phyloP scores from a whole-genome alignment of 164 flowering plant genomes.

The Kingdonia uniflora region DNA sequence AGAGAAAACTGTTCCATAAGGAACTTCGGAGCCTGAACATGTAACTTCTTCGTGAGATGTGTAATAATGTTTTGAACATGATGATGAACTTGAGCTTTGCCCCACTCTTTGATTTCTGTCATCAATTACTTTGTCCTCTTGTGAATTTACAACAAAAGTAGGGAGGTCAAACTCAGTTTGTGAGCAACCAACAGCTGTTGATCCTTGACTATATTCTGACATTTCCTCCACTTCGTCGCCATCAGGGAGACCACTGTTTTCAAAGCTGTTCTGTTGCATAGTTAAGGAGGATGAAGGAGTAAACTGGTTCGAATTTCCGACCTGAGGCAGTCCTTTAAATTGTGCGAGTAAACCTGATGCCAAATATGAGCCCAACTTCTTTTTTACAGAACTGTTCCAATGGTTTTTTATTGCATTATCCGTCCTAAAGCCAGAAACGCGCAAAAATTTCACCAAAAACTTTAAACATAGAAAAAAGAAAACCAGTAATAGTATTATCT shows the following conservation, averaged over 20 bases:
- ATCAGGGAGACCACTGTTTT: no score
- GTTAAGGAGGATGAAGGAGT: slow-evolving; percentile 32
- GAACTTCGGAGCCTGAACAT: slow-evolving; percentile 27
- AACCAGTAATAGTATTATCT: no score
- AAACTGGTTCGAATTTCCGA: slow-evolving; percentile 29
- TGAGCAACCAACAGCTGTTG: slow-evolving; percentile 30
- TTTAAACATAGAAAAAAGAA: not conserved
- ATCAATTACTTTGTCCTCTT: slow-evolving; percentile 24
- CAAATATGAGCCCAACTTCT: slow-evolving; percentile 75
- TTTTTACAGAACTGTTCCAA: slow-evolving; percentile 96
- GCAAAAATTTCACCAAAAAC: not conserved
- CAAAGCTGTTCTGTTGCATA: slow-evolving; percentile 33
- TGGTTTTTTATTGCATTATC: slow-evolving; percentile 99
- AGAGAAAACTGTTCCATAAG: slow-evolving; percentile 21
- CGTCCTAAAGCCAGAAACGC: slow-evolving; percentile 48
- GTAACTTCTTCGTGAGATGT: slow-evolving; percentile 31
- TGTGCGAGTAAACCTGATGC: slow-evolving; percentile 77
- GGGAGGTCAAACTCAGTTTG: slow-evolving; percentile 36
- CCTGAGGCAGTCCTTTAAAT: slow-evolving; percentile 39
- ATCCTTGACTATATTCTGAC: slow-evolving; percentile 81
- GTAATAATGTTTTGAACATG: slow-evolving; percentile 34
- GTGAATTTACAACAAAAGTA: slow-evolving; percentile 15
- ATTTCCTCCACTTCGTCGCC: slow-evolving; percentile 44
- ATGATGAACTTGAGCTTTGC: slow-evolving; percentile 27
- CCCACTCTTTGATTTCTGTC: slow-evolving; percentile 15